Percentiles rank a stretch among this genome's conserved stretches.
Conservation (phyloP, 768 basidiomycete genomes). For the Rhizopogon vulgaris region DNA sequence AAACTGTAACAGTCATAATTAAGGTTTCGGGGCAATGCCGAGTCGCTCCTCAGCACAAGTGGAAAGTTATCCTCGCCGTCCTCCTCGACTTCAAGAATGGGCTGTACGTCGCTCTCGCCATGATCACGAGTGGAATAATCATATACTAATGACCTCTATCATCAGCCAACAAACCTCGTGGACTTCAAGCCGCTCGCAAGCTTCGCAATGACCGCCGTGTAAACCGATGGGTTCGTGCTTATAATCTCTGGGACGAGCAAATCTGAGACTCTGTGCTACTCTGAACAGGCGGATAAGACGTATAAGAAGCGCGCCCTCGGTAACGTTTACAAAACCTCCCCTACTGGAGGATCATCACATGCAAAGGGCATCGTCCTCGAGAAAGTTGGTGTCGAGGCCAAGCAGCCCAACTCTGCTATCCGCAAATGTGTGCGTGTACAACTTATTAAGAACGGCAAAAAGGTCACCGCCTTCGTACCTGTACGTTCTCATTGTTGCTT, state of each 20-base stretch:
- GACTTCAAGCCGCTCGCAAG: slow-evolving; percentile 98
- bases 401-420: slow-evolving; percentile 99
- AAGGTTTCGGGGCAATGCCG: slow-evolving; percentile 40
- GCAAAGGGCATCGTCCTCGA: slow-evolving; percentile 99
- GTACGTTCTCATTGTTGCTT: slow-evolving; percentile 37
- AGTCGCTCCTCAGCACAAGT: slow-evolving; percentile 4
- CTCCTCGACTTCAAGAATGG: slow-evolving; percentile 65
- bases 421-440: slow-evolving; percentile 99
- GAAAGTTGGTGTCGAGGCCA: slow-evolving; percentile 99
- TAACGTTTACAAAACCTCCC: slow-evolving; percentile 99
- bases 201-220: slow-evolving; percentile 89
- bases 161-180: slow-evolving; percentile 96
- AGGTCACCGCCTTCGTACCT: slow-evolving; percentile 99
- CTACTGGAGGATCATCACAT: slow-evolving; percentile 98
- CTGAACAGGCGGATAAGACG: slow-evolving; percentile 81
- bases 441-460: slow-evolving; percentile 99
- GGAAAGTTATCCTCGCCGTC: slow-evolving; percentile 32
- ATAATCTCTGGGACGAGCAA: neutral
- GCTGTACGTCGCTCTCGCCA: slow-evolving; percentile 57
- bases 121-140: neutral
- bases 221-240: slow-evolving; percentile 87
- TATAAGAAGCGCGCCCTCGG: slow-evolving; percentile 99
- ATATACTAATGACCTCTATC: neutral
- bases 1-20: slow-evolving; percentile 34
- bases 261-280: slow-evolving; percentile 10